Percentiles rank a stretch among this genome's conserved stretches.
phyloP scores from a whole-genome alignment of 495 filamentous ascomycete genomes.

The Penicillium atrosanguineum region DNA sequence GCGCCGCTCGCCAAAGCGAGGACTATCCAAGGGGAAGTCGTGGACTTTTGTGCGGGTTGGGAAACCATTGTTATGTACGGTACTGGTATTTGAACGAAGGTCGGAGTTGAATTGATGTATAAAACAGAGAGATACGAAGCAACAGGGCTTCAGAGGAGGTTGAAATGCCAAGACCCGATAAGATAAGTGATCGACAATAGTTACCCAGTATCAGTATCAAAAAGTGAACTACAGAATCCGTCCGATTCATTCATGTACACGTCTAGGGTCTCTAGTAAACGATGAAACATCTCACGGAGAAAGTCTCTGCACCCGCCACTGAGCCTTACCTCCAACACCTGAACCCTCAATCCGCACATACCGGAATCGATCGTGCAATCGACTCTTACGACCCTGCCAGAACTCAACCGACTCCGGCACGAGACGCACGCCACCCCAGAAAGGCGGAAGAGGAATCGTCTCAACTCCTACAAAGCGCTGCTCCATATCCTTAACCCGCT shows the following conservation, averaged over 20 bases:
- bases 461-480: constrained; percentile 68
- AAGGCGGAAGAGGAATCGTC: constrained; percentile 82
- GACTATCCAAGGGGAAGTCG: constrained; percentile 63
- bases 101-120: not conserved
- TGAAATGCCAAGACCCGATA: not conserved
- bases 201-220: not conserved
- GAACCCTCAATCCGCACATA: constrained; percentile 60
- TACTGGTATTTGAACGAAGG: not conserved
- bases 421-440: constrained; percentile 91
- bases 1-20: constrained; percentile 81
- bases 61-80: constrained; percentile 13
- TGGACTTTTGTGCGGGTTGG: constrained; percentile 5
- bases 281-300: constrained; percentile 28
- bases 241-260: not conserved
- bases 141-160: not conserved
- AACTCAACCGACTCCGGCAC: constrained; percentile 87
- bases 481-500: constrained; percentile 69
- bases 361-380: constrained; percentile 89
- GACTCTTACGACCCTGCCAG: constrained; percentile 87
- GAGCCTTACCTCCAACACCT: constrained; percentile 52
- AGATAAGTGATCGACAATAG: not conserved
- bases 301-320: constrained; percentile 40
- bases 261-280: not conserved
- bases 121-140: not conserved
- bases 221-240: not conserved